Base-by-base conservation (phyloP, 768 basidiomycete species). In the Fomitopsis serialis region DNA sequence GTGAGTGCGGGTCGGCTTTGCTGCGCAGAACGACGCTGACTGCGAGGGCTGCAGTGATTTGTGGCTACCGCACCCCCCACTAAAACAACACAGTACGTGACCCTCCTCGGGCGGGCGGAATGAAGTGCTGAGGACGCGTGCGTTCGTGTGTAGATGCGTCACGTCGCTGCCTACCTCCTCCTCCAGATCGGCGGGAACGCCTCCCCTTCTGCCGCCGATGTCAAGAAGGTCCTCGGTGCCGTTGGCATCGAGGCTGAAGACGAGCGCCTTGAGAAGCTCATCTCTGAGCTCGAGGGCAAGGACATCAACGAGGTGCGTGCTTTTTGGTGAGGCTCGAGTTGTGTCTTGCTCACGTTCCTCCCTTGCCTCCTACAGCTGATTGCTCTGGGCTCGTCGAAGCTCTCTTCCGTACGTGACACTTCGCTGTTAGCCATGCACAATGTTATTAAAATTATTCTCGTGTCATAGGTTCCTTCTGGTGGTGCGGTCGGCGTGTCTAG, bases 91-190 rank as follows among this genome's bases (percentile, higher is more conserved):
- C 57, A 57, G 48, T 50, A 23, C 13, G 40, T 40, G 13, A n/a
- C 23, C 3, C 37, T 8, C 21, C 49, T 51, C 21, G 24, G 37
- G 17, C 58, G 42, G 37, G 15, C 15, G 6, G 37, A 15, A 19
- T 59, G 60, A 79, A 81, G 79, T 34, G 32, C 46, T 48, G 27
- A 45, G 25, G 45, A 6, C 15, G 37, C 37, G 15, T 21, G 32
- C 17, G 46, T 46, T 29, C n/a, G n/a, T 23, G 10, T 27, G 45
- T 61, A 89, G 87, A 93, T 93, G 91, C 89, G 89, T 74, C 76
- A 93, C 69, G 77, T 98, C 72, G 95, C 93, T 75, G 92, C 93
- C 61, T 98, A 97, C 80, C 85, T 99, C 56, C 92, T 99, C 70
- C 93, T 98, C 75, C 88, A 89, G 72, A 81, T 84, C 68, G 97